phyloP scores from a whole-genome alignment of 495 filamentous ascomycete genomes.

The Hyphodiscus hymeniophilus region DNA sequence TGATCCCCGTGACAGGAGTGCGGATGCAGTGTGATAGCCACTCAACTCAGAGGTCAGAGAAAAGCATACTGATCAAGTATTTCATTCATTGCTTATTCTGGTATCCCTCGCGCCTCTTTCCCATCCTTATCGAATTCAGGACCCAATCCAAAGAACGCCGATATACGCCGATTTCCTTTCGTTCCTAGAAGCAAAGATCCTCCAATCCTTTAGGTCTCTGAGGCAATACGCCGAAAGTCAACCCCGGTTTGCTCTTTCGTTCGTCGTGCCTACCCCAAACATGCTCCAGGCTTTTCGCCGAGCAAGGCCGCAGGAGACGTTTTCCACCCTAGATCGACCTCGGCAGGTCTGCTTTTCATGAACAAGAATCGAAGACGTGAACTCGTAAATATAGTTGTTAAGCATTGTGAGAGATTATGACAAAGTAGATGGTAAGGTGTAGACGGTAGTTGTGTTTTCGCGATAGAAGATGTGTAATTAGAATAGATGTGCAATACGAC shows the following conservation, averaged over 20 bases:
- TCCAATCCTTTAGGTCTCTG: conserved; percentile 13
- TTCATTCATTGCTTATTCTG: conserved; percentile 17
- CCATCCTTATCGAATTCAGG: conserved; percentile 7
- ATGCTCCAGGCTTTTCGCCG: conserved; percentile 23
- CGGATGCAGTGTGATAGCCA: background rate
- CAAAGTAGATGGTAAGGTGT: conserved; percentile 1
- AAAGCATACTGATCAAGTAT: background rate
- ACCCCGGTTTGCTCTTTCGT: conserved; percentile 8
- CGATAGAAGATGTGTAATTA: background rate
- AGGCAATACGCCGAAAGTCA: conserved; percentile 7
- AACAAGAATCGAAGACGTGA: conserved; percentile 20
- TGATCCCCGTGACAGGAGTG: background rate
- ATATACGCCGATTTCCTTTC: conserved; percentile 8
- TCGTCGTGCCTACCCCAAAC: conserved; percentile 15
- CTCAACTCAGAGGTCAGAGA: too few relatives aligned
- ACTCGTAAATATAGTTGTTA: conserved; percentile 17
- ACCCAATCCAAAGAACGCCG: conserved; percentile 11
- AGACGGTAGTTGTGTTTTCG: background rate
- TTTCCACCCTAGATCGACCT: conserved; percentile 7
- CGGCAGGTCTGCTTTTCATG: conserved; percentile 8
- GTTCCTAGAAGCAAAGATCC: background rate
- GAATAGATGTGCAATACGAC: conserved; percentile 9
- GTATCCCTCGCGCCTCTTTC: conserved; percentile 15
- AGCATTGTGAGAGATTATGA: conserved; percentile 5
- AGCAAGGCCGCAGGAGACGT: conserved; percentile 20